Base-by-base conservation (phyloP, 257 asterid species). In the Solanum pimpinellifolium region DNA sequence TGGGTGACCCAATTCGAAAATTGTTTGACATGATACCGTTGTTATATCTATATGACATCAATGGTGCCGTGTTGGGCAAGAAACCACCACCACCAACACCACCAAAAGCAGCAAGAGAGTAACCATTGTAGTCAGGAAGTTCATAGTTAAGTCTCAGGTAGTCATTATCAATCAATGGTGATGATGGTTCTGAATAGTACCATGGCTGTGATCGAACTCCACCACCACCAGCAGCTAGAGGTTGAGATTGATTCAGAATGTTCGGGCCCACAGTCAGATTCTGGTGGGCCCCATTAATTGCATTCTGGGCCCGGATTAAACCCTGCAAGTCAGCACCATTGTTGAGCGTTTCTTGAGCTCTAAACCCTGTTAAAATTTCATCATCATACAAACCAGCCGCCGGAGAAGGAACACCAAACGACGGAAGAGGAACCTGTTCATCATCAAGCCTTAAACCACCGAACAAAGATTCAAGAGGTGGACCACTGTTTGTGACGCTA, bases 41-140 rank as follows among this genome's bases (percentile, higher is more conserved):
- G 16, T 33, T 21, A 5, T 20, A 13, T 25, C 83, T 66, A 62
- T 86, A 84, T 84, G 88, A 90, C 33, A 78, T 14, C 25, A 72
- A 21, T 23, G 84, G 86, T 91, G 91, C 42, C 94, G 88, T 95
- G 93, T 90, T 89, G 21, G 89, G 96, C 98, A 96, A 90, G 97
- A 44, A 85, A 93, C 85, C 14, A 21, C n/a, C 14, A 70, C 14
- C 44, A 0, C 39, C 42, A 70, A 18, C 14, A 70, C 14, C 44
- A 1, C 39, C 42, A 70, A 56, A 21, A 52, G 23, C 60, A 52
- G 23, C 60, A 16, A 52, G 65, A 56, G n/a, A 9, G 44, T 20
- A 74, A 3, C 56, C 33, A 49, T 49, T 86, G 90, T 9, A 44
- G n/a, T 78, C 15, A 15, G 60, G 14, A 18, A 42, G 62, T 49